Percentiles rank a stretch among this genome's conserved stretches.
These are phyloP conservation scores for Trichoderma atroviride DNA, from an alignment of 2,329 filamentous ascomycete species.

Conservation along the genomic window DNA sequence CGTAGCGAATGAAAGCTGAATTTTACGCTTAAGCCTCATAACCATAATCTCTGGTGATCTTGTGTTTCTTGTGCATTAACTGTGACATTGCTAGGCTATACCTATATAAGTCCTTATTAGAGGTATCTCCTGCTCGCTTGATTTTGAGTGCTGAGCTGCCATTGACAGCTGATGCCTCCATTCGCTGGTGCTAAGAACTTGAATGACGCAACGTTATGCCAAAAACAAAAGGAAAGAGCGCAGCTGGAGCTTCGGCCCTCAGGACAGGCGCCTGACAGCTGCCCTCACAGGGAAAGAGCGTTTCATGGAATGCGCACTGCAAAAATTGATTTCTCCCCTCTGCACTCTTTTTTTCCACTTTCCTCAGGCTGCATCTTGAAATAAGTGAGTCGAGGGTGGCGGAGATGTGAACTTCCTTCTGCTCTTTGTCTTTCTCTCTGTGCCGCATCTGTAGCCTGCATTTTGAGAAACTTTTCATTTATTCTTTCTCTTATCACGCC, in stretches of 20 bases:
- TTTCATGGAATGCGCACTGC: neutral
- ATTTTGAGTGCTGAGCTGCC: neutral
- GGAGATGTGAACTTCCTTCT: neutral
- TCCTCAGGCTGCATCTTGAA: neutral
- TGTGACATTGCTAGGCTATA: neutral
- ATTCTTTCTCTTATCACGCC: neutral
- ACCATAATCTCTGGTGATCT: neutral
- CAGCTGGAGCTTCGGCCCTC: neutral
- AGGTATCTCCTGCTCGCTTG: neutral
- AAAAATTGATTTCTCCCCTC: neutral
- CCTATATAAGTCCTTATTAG: neutral
- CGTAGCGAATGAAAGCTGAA: constrained; percentile 25
- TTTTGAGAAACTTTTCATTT: neutral
- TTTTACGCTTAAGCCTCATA: neutral
- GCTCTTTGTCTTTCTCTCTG: neutral
- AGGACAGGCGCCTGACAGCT: neutral
- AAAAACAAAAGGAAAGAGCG: neutral
- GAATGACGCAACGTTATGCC: neutral
- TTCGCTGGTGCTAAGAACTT: neutral
- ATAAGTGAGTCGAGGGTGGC: neutral
- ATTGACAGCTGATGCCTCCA: neutral
- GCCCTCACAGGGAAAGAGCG: neutral
- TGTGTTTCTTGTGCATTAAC: neutral
- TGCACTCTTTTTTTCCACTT: neutral
- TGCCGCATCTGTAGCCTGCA: neutral